Evolutionary conservation across 2,329 filamentous ascomycete species (phyloP), one percentile per base, ranked within the genome.

Genomic region (Fonsecaea erecta): DNA sequence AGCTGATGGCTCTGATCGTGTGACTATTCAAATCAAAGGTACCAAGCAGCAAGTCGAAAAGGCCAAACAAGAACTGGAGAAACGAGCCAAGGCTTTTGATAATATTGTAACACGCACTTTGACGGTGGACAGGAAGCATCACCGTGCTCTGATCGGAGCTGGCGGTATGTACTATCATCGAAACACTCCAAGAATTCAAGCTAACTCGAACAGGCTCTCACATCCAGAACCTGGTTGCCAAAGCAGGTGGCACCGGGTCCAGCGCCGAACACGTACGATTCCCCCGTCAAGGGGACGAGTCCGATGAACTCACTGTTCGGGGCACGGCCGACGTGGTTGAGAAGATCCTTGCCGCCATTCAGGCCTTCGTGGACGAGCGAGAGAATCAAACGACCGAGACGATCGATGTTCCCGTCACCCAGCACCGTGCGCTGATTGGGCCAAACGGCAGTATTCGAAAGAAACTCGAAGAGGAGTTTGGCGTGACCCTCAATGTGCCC

Each of bases 71-170:
- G 81, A 95, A 56, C 84, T 99, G 26, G 88, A 94, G 77, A 90
- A 95, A 79, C 93, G 93, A 80, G 90, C 90, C 61, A 89, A 89
- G 67, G 84, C 93, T 21, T 97, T 97, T 72, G 93, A 98, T 73
- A 89, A 95, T 70, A 97, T 92, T n/a, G 84, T 97, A 57, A 87
- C 89, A 16, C 88, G 90, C 80, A 92, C 88, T 12, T 83, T 99
- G 55, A 90, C 96, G 35, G 88, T 99, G n/a, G 93, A 98, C 72
- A 91, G 92, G 82, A 97, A 96, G 82, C 88, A 95, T 78, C 95
- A 99, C 81, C 89, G 90, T 79, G 86, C 89, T 60, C 83, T 99
- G 69, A 99, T 99, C 77, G 95, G 95, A 68, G 83, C 88, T 70
- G 90, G 91, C 75, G 95, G 93, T 93, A 85, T 81, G 90, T 51